Evolutionary conservation across 345 rosid species (phyloP).

Genomic region (Abelmoschus esculentus): DNA sequence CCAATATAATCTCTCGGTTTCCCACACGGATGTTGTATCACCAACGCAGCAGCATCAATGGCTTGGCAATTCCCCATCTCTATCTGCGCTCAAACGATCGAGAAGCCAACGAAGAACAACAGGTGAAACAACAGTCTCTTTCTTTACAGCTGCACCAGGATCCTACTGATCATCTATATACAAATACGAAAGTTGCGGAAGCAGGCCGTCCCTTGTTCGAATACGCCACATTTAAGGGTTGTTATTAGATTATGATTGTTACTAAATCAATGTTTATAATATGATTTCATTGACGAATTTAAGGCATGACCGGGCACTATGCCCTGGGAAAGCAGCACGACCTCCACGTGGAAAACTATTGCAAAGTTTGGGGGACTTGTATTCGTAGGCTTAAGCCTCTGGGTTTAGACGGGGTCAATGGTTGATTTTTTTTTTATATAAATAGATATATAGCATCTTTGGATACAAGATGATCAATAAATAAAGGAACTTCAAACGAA

Average conservation of each 20-base stretch:
- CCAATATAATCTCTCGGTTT: constrained; percentile 77
- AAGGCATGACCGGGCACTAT: constrained; percentile 13
- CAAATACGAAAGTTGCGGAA: constrained; percentile 11
- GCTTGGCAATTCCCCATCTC: constrained; percentile 94
- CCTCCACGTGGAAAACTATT: constrained; percentile 41
- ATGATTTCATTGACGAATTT: not conserved
- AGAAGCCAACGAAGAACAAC: not conserved
- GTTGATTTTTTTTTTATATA: no score
- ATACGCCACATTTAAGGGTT: constrained; percentile 9
- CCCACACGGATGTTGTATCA: constrained; percentile 82
- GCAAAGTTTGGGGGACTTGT: constrained; percentile 13
- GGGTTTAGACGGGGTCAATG: constrained; percentile 14
- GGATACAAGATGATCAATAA: no score
- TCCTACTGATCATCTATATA: constrained; percentile 5
- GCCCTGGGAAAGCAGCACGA: constrained; percentile 15
- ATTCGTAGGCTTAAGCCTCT: constrained; percentile 13
- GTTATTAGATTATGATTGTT: not conserved
- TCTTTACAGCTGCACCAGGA: constrained; percentile 49
- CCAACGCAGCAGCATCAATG: constrained; percentile 90
- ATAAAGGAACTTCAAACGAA: no score
- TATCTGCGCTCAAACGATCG: not conserved
- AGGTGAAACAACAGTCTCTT: constrained; percentile 32
- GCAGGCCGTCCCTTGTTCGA: constrained; percentile 23
- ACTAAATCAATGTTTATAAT: not conserved
- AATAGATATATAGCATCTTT: no score